Conservation (phyloP, 768 basidiomycete species). For the Hypsizygus marmoreus region DNA sequence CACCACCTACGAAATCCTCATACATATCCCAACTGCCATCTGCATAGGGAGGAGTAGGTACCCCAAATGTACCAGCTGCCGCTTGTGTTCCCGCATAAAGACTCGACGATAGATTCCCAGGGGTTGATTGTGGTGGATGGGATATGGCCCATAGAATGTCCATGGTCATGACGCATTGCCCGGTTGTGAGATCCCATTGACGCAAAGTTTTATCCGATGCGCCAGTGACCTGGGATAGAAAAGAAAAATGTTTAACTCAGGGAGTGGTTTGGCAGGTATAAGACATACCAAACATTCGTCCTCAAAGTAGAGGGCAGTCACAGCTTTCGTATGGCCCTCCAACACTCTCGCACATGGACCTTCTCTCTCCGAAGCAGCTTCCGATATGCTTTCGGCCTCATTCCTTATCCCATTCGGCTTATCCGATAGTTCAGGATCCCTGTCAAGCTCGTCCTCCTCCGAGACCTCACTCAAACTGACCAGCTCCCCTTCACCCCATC, state of each 20-base stretch:
- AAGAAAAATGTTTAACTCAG: slow-evolving; percentile 20
- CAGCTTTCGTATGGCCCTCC: slow-evolving; percentile 91
- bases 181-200: slow-evolving; percentile 96
- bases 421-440: slow-evolving; percentile 41
- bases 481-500: slow-evolving; percentile 53
- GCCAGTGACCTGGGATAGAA: slow-evolving; percentile 78
- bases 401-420: slow-evolving; percentile 42
- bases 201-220: slow-evolving; percentile 98
- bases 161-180: slow-evolving; percentile 99
- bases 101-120: slow-evolving; percentile 42
- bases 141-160: slow-evolving; percentile 99
- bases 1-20: slow-evolving; percentile 95
- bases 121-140: slow-evolving; percentile 62
- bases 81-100: slow-evolving; percentile 56
- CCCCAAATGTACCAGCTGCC: slow-evolving; percentile 66
- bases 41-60: slow-evolving; percentile 84
- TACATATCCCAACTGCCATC: slow-evolving; percentile 96
- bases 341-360: slow-evolving; percentile 72
- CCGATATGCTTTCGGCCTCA: slow-evolving; percentile 33
- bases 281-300: slow-evolving; percentile 82
- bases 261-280: background rate
- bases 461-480: slow-evolving; percentile 63
- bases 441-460: slow-evolving; percentile 63
- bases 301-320: slow-evolving; percentile 94
- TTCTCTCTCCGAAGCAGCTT: slow-evolving; percentile 39